Evolutionary conservation across 306 rosid genomes (phyloP).

Genomic region (Rosa chinensis): DNA sequence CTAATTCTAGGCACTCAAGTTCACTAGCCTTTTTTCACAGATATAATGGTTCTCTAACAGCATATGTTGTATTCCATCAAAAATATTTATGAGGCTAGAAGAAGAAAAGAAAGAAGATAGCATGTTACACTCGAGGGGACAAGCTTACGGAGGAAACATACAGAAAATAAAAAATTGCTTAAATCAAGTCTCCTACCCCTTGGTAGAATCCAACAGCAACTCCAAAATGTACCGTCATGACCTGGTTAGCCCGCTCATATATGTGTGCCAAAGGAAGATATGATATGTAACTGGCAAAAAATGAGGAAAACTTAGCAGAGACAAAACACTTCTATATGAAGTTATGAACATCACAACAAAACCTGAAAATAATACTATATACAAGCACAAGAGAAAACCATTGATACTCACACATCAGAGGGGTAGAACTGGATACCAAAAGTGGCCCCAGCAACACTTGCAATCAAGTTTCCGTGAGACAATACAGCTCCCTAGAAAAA

Average conservation of each 20-base stretch:
- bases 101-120: background rate
- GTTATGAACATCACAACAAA: constrained; percentile 20
- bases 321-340: constrained; percentile 25
- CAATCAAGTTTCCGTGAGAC: constrained; percentile 84
- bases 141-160: background rate
- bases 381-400: constrained; percentile 14
- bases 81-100: background rate
- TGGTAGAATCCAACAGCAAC: constrained; percentile 96
- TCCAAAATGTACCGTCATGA: constrained; percentile 61
- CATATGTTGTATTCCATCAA: background rate
- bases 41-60: background rate
- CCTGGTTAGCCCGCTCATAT: constrained; percentile 91
- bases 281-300: constrained; percentile 73
- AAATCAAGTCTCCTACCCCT: constrained; percentile 63
- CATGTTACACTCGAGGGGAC: background rate
- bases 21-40: background rate
- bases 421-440: constrained; percentile 51
- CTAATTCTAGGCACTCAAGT: background rate
- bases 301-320: constrained; percentile 33
- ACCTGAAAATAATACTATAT: background rate
- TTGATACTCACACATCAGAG: constrained; percentile 74
- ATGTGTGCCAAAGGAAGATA: constrained; percentile 99
- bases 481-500: constrained; percentile 83
- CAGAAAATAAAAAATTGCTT: background rate
- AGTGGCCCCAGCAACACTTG: constrained; percentile 80